Percentiles rank a stretch among this genome's conserved stretches.
Evolutionary conservation across 2,329 filamentous ascomycete species (phyloP).

Genomic region (Penicillium sp.): DNA sequence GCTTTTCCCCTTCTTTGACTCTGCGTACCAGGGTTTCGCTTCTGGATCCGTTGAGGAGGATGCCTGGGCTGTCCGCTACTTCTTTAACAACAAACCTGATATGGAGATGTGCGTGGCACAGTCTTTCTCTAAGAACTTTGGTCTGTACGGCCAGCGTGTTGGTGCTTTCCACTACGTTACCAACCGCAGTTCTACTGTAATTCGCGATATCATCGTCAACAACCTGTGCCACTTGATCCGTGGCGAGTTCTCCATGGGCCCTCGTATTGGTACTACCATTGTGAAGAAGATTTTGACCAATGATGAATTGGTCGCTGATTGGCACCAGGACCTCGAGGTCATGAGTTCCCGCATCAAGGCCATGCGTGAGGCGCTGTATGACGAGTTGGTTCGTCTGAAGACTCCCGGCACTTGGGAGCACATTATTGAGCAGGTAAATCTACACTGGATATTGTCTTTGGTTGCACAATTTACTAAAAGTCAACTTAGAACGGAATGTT

Average conservation of each 20-base stretch:
- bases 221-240: slow-evolving; percentile 43
- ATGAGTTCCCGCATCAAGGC: slow-evolving; percentile 93
- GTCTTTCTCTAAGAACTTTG: slow-evolving; percentile 65
- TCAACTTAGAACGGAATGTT: slow-evolving; percentile 72
- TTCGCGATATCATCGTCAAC: slow-evolving; percentile 35
- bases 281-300: slow-evolving; percentile 80
- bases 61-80: slow-evolving; percentile 85
- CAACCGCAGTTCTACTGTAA: slow-evolving; percentile 28
- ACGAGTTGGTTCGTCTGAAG: slow-evolving; percentile 76
- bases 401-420: slow-evolving; percentile 97
- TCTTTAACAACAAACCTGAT: slow-evolving; percentile 72
- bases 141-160: slow-evolving; percentile 91
- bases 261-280: slow-evolving; percentile 83
- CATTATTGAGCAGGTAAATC: slow-evolving; percentile 84
- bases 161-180: slow-evolving; percentile 76
- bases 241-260: slow-evolving; percentile 53
- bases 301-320: slow-evolving; percentile 73
- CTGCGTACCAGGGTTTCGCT: slow-evolving; percentile 95
- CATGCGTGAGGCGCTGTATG: slow-evolving; percentile 78
- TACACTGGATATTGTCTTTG: not conserved
- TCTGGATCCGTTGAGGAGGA: slow-evolving; percentile 84
- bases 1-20: slow-evolving; percentile 98
- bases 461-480: not conserved
- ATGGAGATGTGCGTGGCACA: slow-evolving; percentile 64
- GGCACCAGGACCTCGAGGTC: slow-evolving; percentile 82